These are phyloP conservation scores for Pythium rishiriense DNA, from an alignment of 352 stramenopile genomes.

Conservation along the genomic window DNA sequence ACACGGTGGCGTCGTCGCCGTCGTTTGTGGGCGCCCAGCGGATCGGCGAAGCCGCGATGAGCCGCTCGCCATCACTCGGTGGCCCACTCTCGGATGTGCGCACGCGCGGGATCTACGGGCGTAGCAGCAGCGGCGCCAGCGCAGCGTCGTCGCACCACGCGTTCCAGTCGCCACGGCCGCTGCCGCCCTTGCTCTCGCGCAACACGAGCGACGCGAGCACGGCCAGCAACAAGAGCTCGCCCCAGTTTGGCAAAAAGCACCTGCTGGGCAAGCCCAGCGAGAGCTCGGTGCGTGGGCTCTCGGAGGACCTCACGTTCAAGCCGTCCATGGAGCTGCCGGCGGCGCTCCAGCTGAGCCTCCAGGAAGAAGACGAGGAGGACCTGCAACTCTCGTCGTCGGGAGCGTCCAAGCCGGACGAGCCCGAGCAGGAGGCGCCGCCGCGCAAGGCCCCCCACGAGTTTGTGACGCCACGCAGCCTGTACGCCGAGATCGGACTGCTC, in stretches of 20 bases:
- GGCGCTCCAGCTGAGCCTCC: constrained; percentile 13
- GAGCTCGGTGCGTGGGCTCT: not conserved
- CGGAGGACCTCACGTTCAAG: constrained; percentile 22
- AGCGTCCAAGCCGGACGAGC: constrained; percentile 9
- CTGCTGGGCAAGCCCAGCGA: constrained; percentile 13
- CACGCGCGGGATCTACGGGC: constrained; percentile 2
- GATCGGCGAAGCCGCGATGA: constrained; percentile 9
- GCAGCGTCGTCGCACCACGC: not conserved
- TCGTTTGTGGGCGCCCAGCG: constrained; percentile 17
- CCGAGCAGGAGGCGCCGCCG: constrained; percentile 2
- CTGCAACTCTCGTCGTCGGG: not conserved
- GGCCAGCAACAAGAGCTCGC: constrained; percentile 9
- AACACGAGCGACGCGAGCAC: constrained; percentile 14
- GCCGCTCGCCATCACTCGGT: constrained; percentile 10
- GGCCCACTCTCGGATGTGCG: constrained; percentile 21
- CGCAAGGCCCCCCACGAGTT: constrained; percentile 1
- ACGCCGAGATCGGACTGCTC: constrained; percentile 23
- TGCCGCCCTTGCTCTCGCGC: not conserved
- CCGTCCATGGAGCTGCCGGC: constrained; percentile 11
- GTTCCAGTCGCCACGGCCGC: not conserved
- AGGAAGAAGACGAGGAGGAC: constrained; percentile 17
- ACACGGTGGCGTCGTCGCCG: constrained; percentile 17
- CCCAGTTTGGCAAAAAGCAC: constrained; percentile 13
- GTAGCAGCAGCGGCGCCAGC: constrained; percentile 6
- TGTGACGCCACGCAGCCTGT: constrained; percentile 20